Evolutionary conservation across 208 protist species (phyloP), one percentile per base, ranked within the genome.

Genomic region (Crithidia mellificae): DNA sequence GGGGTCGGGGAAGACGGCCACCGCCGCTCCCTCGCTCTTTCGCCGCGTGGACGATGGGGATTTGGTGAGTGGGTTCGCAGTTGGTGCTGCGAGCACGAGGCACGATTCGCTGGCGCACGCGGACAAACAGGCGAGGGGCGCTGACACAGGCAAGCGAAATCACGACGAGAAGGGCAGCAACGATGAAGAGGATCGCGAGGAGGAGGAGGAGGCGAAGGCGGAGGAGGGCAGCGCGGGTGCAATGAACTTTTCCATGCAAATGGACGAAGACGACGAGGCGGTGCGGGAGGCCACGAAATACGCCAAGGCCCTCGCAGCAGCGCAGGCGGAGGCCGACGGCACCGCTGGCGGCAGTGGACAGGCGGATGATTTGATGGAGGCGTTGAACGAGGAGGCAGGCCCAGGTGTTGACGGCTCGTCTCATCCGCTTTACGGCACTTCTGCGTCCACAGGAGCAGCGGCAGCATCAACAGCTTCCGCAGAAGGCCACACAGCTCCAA

Each of bases 201-300:
- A 38, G 34, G 11, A 38, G 34, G 34, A 38, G 34, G 7, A 5
- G 34, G 34, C 7, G 5, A 11, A 38, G 5, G 34, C 44, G 9
- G 27, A 39, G 1, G 20, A 32, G 25, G 14, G 43, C 4, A 11
- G n/a, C 6, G 36, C 36, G 36, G 36, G 38, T 15, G 30, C 25
- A 8, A 2, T 22, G 1, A 52, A 29, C 30, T 68, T 85, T 6
- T 53, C 83, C 12, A 34, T 91, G 51, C 62, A 81, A 70, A 63
- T 90, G 54, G 79, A 94, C 57, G 52, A 47, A 22, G 71, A 84
- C 14, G 83, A 91, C 43, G 83, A 78, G 12, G 88, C 84, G 47
- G 79, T 93, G 43, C 69, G 54, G 58, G 84, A 89, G 80, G 84
- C 84, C n/a, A 90, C 67, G 38, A 81, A 81, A 62, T 79, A 89